A percentile compares a stretch with the other conserved stretches of the same genome.
Conservation (phyloP, 805 yeast species). For the Suhomyces tanzawaensis region DNA sequence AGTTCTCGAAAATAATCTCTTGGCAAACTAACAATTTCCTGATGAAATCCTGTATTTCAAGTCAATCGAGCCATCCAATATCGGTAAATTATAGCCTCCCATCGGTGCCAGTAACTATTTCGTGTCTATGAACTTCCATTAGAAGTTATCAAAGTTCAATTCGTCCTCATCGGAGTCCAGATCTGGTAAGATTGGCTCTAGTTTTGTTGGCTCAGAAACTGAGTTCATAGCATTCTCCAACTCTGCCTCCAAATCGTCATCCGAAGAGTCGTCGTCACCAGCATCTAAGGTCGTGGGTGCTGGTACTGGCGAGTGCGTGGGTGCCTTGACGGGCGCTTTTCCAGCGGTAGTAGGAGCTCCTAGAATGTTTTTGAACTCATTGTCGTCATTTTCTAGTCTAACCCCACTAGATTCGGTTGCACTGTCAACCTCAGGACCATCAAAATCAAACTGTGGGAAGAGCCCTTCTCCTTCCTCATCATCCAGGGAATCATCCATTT, state of each 20-base stretch:
- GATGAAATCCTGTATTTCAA: no score
- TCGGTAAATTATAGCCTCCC: no score
- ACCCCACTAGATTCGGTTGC: background rate
- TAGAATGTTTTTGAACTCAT: background rate
- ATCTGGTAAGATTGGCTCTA: background rate
- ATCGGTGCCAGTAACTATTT: background rate
- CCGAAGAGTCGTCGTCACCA: background rate
- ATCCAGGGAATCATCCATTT: conserved; percentile 11
- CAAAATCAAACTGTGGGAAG: conserved; percentile 13
- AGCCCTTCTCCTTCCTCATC: conserved; percentile 4
- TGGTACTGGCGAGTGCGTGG: no score
- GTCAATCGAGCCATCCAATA: no score
- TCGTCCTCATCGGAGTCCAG: conserved; percentile 11
- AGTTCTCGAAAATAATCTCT: no score
- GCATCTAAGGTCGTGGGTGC: background rate
- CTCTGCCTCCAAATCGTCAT: conserved; percentile 8
- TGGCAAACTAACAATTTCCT: no score
- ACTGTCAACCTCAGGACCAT: conserved; percentile 2
- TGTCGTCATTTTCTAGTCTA: background rate
- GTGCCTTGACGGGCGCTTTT: background rate
- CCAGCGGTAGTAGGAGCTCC: background rate
- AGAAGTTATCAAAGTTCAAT: conserved; percentile 5
- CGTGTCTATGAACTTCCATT: background rate
- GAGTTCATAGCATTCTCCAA: conserved; percentile 8
- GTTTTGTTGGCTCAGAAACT: background rate